These are phyloP conservation scores for Phytophthora sp. DNA, from an alignment of 352 stramenopile species.

Conservation along the genomic window DNA sequence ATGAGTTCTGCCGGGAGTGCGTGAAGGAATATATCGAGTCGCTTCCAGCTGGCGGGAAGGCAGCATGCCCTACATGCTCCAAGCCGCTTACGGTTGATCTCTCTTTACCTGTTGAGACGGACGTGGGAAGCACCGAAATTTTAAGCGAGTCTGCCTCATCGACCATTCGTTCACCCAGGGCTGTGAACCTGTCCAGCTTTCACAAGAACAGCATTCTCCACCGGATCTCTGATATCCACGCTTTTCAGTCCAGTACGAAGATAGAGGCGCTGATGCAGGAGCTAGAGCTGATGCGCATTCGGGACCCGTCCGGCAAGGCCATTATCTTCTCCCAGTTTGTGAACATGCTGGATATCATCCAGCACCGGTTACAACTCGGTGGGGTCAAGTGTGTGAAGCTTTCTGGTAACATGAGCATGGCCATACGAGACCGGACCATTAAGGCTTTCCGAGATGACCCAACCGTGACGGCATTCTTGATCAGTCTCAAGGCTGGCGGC, in stretches of 20 bases:
- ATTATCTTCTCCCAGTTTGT: constrained; percentile 99
- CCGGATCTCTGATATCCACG: constrained; percentile 60
- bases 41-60: constrained; percentile 56
- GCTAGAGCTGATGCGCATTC: constrained; percentile 93
- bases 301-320: constrained; percentile 95
- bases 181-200: constrained; percentile 65
- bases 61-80: constrained; percentile 81
- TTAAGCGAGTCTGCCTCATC: constrained; percentile 4
- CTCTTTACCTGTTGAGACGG: constrained; percentile 27
- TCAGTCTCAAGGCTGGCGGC: constrained; percentile 98
- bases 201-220: constrained; percentile 79
- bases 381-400: constrained; percentile 92
- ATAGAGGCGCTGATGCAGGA: constrained; percentile 98
- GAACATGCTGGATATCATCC: constrained; percentile 99
- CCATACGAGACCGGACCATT: constrained; percentile 81
- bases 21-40: constrained; percentile 85
- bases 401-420: constrained; percentile 91
- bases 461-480: constrained; percentile 95
- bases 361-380: constrained; percentile 93
- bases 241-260: constrained; percentile 95
- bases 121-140: constrained; percentile 14
- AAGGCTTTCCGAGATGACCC: constrained; percentile 90
- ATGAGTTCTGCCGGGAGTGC: constrained; percentile 93
- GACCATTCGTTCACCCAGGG: constrained; percentile 20
- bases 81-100: constrained; percentile 89